phyloP scores from a whole-genome alignment of 495 filamentous ascomycete species.

The Penicillium diatomitis region DNA sequence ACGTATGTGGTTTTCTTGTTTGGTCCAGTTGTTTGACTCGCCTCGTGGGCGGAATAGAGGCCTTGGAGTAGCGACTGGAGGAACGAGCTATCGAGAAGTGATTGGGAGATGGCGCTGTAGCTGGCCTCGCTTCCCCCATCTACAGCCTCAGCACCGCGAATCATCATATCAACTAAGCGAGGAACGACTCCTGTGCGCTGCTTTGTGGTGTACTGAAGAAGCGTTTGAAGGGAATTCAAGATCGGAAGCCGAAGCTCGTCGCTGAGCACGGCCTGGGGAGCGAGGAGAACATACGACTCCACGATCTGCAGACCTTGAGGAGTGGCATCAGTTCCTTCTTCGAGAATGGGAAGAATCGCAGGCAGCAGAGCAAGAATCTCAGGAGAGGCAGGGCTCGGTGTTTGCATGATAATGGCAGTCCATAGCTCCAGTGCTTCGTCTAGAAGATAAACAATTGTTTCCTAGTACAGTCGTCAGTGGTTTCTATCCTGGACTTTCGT shows the following conservation, averaged over 20 bases:
- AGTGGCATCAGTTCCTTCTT: constrained; percentile 60
- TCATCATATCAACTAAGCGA: constrained; percentile 58
- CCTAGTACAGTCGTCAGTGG: constrained; percentile 22
- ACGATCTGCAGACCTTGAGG: constrained; percentile 61
- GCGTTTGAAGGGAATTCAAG: constrained; percentile 47
- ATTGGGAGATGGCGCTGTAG: constrained; percentile 50
- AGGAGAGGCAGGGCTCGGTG: constrained; percentile 51
- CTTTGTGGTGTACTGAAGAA: constrained; percentile 45
- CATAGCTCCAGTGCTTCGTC: constrained; percentile 91
- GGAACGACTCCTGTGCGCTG: constrained; percentile 60
- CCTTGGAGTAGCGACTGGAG: constrained; percentile 58
- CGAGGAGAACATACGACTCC: constrained; percentile 71
- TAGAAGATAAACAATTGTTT: constrained; percentile 72
- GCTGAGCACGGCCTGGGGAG: constrained; percentile 64
- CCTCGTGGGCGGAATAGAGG: constrained; percentile 60
- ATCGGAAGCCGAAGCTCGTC: constrained; percentile 49
- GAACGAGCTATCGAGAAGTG: constrained; percentile 60
- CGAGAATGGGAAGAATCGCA: constrained; percentile 60
- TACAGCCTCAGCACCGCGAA: constrained; percentile 58
- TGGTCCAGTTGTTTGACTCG: constrained; percentile 69
- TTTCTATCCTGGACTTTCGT: no score
- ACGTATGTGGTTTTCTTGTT: constrained; percentile 52
- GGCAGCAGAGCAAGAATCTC: constrained; percentile 60
- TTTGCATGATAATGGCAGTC: constrained; percentile 65
- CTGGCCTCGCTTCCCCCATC: constrained; percentile 63